A percentile compares a stretch with the other conserved stretches of the same genome.
phyloP scores from a whole-genome alignment of 306 rosid genomes.

The Senna siamea region DNA sequence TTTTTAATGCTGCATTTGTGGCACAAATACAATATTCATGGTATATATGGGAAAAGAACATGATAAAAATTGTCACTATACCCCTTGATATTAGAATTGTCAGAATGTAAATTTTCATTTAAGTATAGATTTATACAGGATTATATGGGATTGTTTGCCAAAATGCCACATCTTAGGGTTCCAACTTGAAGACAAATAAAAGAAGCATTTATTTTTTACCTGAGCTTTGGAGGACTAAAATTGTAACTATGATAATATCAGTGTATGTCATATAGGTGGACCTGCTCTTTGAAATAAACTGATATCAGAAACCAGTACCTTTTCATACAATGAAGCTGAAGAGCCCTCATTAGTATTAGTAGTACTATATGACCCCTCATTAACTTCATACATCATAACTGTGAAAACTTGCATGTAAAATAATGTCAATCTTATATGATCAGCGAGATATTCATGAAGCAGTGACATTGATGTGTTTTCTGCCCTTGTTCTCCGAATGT shows the following conservation, averaged over 20 bases:
- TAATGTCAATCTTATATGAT: too few species aligned
- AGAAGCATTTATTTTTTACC: slow-evolving; percentile 4
- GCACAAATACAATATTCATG: background rate
- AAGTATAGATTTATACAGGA: background rate
- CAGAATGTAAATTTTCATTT: background rate
- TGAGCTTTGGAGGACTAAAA: slow-evolving; percentile 10
- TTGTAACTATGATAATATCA: background rate
- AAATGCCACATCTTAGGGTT: background rate
- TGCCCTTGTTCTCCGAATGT: too few species aligned
- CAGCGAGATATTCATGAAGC: too few species aligned
- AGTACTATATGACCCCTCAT: too few species aligned
- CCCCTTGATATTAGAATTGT: too few species aligned
- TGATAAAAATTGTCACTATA: too few species aligned
- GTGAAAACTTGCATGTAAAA: too few species aligned
- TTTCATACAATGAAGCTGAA: background rate
- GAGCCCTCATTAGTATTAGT: too few species aligned
- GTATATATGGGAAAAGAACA: background rate
- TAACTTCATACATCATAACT: too few species aligned
- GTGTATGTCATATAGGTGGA: slow-evolving; percentile 3
- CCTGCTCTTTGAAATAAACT: slow-evolving; percentile 17
- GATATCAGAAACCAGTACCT: background rate
- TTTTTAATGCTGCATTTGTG: background rate
- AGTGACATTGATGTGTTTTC: too few species aligned
- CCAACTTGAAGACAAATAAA: background rate
- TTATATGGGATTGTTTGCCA: background rate